These are phyloP conservation scores for Cyphellophora attinorum DNA, from an alignment of 2,329 filamentous ascomycete genomes.

Conservation along the genomic window DNA sequence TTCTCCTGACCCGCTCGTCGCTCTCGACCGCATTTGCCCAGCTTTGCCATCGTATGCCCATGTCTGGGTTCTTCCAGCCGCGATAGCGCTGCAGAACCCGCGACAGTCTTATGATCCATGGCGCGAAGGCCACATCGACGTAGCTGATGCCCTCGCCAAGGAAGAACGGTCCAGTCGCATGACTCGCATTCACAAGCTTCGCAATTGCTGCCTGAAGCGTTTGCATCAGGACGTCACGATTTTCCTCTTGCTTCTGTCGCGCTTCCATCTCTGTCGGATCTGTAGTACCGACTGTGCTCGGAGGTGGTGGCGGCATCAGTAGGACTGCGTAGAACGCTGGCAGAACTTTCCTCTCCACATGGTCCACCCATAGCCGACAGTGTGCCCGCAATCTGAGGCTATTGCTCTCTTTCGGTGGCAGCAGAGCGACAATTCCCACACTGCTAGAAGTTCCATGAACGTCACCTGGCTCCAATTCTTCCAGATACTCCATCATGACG, in stretches of 20 bases:
- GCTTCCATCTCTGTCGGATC: conserved; percentile 2
- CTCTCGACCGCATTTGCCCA: conserved; percentile 64
- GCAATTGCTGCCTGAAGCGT: conserved; percentile 54
- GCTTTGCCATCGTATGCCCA: conserved; percentile 54
- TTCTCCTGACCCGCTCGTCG: conserved; percentile 54
- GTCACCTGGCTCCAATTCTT: conserved; percentile 65
- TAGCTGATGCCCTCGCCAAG: conserved; percentile 48
- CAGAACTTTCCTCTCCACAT: conserved; percentile 69
- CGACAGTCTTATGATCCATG: conserved; percentile 62
- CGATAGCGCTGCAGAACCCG: conserved; percentile 56
- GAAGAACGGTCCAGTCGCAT: conserved; percentile 60
- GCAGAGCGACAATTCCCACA: conserved; percentile 48
- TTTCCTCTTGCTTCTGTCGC: conserved; percentile 3
- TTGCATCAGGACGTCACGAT: conserved; percentile 14
- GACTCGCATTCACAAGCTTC: conserved; percentile 48
- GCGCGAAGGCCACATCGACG: conserved; percentile 67
- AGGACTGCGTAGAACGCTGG: conserved; percentile 67
- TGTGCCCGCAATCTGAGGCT: conserved; percentile 61
- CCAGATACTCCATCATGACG: conserved; percentile 79
- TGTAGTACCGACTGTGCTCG: not conserved
- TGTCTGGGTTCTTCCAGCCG: conserved; percentile 55
- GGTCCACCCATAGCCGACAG: conserved; percentile 70
- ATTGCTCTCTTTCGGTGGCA: conserved; percentile 45
- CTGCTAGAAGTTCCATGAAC: no score
- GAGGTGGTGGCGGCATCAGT: conserved; percentile 21